A percentile compares a stretch with the other conserved stretches of the same genome.
Evolutionary conservation across 441 rosid genomes (phyloP).

Genomic region (Breynia disticha): DNA sequence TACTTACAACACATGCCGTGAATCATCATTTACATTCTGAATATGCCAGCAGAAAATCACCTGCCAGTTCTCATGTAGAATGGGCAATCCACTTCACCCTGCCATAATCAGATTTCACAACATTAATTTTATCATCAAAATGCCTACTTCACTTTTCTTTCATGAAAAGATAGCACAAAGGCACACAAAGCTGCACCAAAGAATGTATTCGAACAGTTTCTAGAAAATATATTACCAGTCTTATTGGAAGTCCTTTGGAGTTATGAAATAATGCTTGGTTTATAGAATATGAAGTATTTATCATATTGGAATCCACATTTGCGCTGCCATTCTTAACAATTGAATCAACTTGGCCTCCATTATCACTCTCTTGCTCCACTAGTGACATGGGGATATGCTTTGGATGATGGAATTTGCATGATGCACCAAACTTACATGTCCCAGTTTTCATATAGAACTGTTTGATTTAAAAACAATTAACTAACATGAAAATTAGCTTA

Average conservation of each 20-base stretch:
- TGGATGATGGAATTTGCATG: slow-evolving; percentile 95
- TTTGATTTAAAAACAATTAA: slow-evolving; percentile 18
- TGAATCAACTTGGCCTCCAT: slow-evolving; percentile 27
- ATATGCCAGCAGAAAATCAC: slow-evolving; percentile 26
- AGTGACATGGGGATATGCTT: slow-evolving; percentile 51
- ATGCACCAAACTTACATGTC: slow-evolving; percentile 78
- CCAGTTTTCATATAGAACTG: slow-evolving; percentile 95
- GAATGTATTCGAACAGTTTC: neutral
- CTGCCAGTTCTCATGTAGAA: slow-evolving; percentile 95
- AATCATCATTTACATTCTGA: neutral
- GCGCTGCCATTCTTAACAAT: slow-evolving; percentile 23
- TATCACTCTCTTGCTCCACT: slow-evolving; percentile 34
- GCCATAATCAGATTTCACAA: slow-evolving; percentile 7
- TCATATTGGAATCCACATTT: slow-evolving; percentile 21
- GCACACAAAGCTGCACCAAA: neutral
- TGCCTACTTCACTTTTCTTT: no score
- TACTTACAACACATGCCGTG: neutral
- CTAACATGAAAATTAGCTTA: slow-evolving; percentile 11
- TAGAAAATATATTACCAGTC: slow-evolving; percentile 41
- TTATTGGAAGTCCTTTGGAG: slow-evolving; percentile 85
- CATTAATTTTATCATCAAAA: no score
- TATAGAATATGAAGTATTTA: slow-evolving; percentile 26
- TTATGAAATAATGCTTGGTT: slow-evolving; percentile 52
- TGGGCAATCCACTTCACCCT: slow-evolving; percentile 92
- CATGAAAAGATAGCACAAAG: neutral